Percentiles rank a stretch among this genome's conserved stretches.
Conservation (phyloP, 345 rosid species). For the Pistacia vera region DNA sequence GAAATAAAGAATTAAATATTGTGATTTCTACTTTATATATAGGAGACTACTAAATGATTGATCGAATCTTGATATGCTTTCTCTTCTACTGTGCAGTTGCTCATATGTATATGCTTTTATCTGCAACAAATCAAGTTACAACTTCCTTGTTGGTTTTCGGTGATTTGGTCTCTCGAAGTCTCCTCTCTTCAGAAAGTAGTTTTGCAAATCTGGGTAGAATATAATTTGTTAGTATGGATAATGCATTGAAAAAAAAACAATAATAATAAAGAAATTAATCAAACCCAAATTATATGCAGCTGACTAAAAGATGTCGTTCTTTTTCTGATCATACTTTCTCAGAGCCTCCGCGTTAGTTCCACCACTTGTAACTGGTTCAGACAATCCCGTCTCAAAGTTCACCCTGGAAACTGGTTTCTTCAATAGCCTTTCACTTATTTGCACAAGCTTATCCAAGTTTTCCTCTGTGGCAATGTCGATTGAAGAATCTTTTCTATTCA, state of each 20-base stretch:
- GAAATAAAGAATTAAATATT: background rate
- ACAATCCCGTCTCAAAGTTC: conserved; percentile 30
- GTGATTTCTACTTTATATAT: too few species aligned
- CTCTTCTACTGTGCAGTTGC: background rate
- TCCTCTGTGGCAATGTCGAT: conserved; percentile 29
- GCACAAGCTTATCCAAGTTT: conserved; percentile 29
- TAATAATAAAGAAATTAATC: background rate
- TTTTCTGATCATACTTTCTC: conserved; percentile 17
- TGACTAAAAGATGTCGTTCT: too few species aligned
- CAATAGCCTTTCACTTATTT: conserved; percentile 30
- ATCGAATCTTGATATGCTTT: too few species aligned
- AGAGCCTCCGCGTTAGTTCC: conserved; percentile 44
- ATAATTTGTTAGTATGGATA: background rate
- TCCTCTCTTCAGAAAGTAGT: conserved; percentile 29
- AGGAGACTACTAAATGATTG: too few species aligned
- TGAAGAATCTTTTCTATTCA: conserved; percentile 24
- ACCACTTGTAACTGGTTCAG: conserved; percentile 15
- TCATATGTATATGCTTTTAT: background rate
- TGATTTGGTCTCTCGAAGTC: conserved; percentile 8
- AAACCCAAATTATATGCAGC: too few species aligned
- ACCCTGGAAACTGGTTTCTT: conserved; percentile 44
- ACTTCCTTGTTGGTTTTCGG: background rate
- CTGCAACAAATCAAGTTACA: background rate
- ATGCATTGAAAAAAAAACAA: background rate
- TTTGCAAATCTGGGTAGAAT: conserved; percentile 29